Base-by-base conservation (phyloP, 2,329 filamentous ascomycete species). In the Knufia petricola region DNA sequence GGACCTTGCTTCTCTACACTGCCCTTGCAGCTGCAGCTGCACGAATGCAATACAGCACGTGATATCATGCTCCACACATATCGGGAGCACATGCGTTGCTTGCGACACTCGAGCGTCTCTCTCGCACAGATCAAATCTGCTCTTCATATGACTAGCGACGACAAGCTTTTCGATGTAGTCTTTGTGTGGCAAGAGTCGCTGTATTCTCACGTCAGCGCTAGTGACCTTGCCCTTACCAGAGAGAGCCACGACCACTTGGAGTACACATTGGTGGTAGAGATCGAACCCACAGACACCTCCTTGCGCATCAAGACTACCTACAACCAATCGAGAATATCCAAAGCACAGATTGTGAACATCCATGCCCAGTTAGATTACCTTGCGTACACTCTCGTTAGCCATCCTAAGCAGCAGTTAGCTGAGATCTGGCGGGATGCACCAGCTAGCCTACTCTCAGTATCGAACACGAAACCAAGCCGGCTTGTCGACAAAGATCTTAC, bases 181-280 rank as follows among this genome's bases (percentile, higher is more conserved):
- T 82, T 94, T 58, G 81, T 89, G 0, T 95, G 89, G 72, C 89
- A 95, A 58, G 83, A 94, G 60, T 84, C 82, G 0, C 68, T 84
- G 1, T 65, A 56, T 15, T 54, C 64, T 1, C 63, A 64, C 13
- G 48, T 69, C 23, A 52, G 55, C 2, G 55, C 60, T n/a, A 53
- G 60, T 2, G 60, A 67, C 58, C 57, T 58, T 53, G 68, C 90
- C 0, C 63, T 59, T 8, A 71, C 87, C 48, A 61, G 77, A 0
- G 72, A 75, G 21, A 79, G 84, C 46, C 64, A 74, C 3, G 89
- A 95, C 60, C 77, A 78, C 19, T 69, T 92, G 4, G 88, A 94
- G 60, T 88, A 86, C 36, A 80, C 78, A 48, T 61, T 94, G 1
- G 74, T 89, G 2, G 61, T 94, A 4, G 88, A 95, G 60, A 70